Base-by-base conservation (phyloP, 2,329 filamentous ascomycete genomes). In the Trichoderma guizhouense region DNA sequence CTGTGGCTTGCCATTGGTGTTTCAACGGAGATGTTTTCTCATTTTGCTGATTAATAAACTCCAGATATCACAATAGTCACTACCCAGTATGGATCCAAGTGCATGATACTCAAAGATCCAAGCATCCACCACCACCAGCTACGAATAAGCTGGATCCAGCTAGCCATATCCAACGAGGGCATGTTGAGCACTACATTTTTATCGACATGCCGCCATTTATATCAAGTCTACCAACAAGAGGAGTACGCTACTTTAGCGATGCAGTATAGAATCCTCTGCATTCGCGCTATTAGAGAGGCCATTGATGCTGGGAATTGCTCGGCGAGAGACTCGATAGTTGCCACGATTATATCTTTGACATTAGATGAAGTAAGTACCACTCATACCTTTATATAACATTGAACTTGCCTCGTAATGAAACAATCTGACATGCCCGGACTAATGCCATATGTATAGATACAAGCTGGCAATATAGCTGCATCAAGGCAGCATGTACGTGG, bases 401-500 rank as follows among this genome's bases (percentile, higher is more conserved):
- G 1, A 1, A 47, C 39, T 43, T 18, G 1, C 7, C 18, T n/a
- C 18, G 21, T 11, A 47, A 8, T 47, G 5, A 7, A 3, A 21
- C 2, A 51, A 21, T 0, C 39, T 66, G 8, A 30, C 30, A 34
- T 6, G 12, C 7, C 21, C 15, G 14, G 32, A 5, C 12, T 34
- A 1, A 26, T 34, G 15, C 21, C 32, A 15, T 1, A 32, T 39
- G 0, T 18, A 51, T 24, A 67, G 64, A 21, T 67, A 24, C 43
- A 32, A 39, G n/a, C 15, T 9, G 64, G 64, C 2, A 67, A 67
- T 39, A 39, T 57, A 7, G 24, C 21, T 32, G 64, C 64, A 7
- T 57, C 64, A 5, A 67, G 32, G 21, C 47, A 67, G 21, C 64
- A 67, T 57, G 64, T 67, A 9, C 64, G 64, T 28, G 64, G 47